Evolutionary conservation across 345 rosid species (phyloP).

Genomic region (Melaleuca alternifolia): DNA sequence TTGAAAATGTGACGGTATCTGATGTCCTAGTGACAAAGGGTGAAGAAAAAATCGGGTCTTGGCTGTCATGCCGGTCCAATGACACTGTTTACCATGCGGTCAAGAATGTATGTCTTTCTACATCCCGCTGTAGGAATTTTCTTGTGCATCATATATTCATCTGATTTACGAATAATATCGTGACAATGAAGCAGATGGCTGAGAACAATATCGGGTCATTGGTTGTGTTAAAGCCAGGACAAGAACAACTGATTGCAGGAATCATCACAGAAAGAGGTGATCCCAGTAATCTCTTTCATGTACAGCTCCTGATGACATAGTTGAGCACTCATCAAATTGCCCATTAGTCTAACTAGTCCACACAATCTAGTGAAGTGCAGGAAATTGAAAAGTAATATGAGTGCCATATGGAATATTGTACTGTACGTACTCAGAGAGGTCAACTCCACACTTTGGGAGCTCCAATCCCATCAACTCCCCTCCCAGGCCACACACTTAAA

Average conservation of each 20-base stretch:
- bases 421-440: neutral
- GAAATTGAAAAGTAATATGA: neutral
- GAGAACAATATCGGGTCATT: constrained; percentile 74
- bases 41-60: constrained; percentile 37
- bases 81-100: constrained; percentile 70
- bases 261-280: constrained; percentile 89
- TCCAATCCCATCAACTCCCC: neutral
- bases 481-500: neutral
- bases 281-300: neutral
- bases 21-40: constrained; percentile 65
- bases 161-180: neutral
- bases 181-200: constrained; percentile 56
- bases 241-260: constrained; percentile 58
- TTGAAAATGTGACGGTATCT: constrained; percentile 68
- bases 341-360: neutral
- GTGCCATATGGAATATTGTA: neutral
- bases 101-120: constrained; percentile 41
- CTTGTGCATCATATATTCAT: neutral
- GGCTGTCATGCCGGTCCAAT: constrained; percentile 54
- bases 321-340: neutral
- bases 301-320: neutral
- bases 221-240: constrained; percentile 80
- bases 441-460: neutral
- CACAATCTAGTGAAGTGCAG: neutral
- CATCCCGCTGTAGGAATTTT: neutral